Evolutionary conservation across 169 alveolate species (phyloP).

Genomic region (Plasmodium sp.): DNA sequence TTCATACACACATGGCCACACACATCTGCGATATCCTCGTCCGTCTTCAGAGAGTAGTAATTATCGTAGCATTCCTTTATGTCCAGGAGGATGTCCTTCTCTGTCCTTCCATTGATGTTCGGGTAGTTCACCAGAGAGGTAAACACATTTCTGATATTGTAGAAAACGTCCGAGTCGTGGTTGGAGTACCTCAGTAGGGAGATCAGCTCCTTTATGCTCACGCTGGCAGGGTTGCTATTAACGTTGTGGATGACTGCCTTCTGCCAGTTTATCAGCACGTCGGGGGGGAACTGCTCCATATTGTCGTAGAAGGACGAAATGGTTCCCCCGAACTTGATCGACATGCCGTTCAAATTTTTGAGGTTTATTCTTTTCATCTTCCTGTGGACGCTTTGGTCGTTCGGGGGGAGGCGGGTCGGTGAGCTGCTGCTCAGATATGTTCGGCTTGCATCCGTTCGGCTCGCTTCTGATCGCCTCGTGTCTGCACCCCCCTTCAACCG

Average conservation of each 20-base stretch:
- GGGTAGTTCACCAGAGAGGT: conserved; percentile 78
- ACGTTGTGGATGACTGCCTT: conserved; percentile 45
- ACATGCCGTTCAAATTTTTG: conserved; percentile 50
- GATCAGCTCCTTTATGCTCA: conserved; percentile 77
- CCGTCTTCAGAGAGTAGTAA: conserved; percentile 80
- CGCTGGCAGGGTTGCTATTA: conserved; percentile 67
- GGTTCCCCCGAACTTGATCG: conserved; percentile 67
- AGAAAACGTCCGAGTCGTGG: conserved; percentile 82
- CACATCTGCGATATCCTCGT: conserved; percentile 82
- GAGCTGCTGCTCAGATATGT: not conserved
- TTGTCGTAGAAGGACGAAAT: conserved; percentile 62
- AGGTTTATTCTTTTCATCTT: conserved; percentile 63
- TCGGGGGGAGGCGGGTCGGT: not conserved
- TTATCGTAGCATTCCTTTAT: conserved; percentile 76
- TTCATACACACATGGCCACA: conserved; percentile 86
- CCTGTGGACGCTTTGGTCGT: conserved; percentile 11
- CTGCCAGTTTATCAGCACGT: conserved; percentile 43
- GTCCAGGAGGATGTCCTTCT: conserved; percentile 79
- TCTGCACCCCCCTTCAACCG: not conserved
- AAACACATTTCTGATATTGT: conserved; percentile 74
- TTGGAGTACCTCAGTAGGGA: conserved; percentile 81
- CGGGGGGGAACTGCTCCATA: conserved; percentile 68
- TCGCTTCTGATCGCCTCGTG: not conserved
- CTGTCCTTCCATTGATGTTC: conserved; percentile 80
- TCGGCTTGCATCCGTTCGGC: not conserved